phyloP scores from a whole-genome alignment of 2,329 filamentous ascomycete genomes.

The Fonsecaea pugnacius region DNA sequence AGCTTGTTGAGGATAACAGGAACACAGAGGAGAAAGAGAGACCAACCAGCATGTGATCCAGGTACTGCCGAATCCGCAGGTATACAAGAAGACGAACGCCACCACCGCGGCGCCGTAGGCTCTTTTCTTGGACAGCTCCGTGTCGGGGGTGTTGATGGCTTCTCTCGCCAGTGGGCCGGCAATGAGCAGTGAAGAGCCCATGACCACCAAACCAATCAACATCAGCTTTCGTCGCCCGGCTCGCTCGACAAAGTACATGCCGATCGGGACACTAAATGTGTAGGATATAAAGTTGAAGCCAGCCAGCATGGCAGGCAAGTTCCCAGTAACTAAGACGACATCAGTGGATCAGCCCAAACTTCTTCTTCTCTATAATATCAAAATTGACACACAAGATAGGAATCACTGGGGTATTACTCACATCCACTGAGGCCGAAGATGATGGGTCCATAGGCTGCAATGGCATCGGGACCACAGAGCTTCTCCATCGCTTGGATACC shows the following conservation, averaged over 20 bases:
- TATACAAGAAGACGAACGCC: slow-evolving; percentile 38
- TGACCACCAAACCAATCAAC: slow-evolving; percentile 48
- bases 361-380: background rate
- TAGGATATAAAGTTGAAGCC: slow-evolving; percentile 39
- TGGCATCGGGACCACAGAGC: slow-evolving; percentile 37
- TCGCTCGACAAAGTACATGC: slow-evolving; percentile 46
- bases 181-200: slow-evolving; percentile 46
- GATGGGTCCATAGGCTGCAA: slow-evolving; percentile 36
- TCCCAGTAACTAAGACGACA: slow-evolving; percentile 3
- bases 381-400: background rate
- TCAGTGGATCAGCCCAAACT: background rate
- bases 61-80: slow-evolving; percentile 38
- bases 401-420: background rate
- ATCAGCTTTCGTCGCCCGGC: slow-evolving; percentile 48
- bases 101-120: slow-evolving; percentile 36
- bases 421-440: slow-evolving; percentile 31
- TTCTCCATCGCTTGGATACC: slow-evolving; percentile 39
- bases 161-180: slow-evolving; percentile 41
- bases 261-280: slow-evolving; percentile 40
- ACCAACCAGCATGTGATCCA: slow-evolving; percentile 40
- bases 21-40: slow-evolving; percentile 37
- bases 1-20: slow-evolving; percentile 63
- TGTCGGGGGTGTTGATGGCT: slow-evolving; percentile 29
- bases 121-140: slow-evolving; percentile 28
- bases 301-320: slow-evolving; percentile 34